Conservation (phyloP, 2,329 filamentous ascomycete genomes). For the Xenoacremonium recifei region DNA sequence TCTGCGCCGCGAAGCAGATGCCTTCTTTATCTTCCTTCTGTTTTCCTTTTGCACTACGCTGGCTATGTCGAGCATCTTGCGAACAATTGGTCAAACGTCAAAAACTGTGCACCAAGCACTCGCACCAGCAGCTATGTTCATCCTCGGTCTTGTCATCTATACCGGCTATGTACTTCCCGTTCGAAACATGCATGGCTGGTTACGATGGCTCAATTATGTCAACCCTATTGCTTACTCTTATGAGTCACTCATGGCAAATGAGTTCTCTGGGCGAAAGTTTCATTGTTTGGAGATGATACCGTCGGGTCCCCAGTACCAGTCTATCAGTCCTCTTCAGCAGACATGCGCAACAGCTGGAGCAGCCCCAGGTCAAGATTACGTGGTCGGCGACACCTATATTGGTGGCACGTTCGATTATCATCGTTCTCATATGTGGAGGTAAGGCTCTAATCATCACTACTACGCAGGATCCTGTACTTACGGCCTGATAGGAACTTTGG, state of each 20-base stretch:
- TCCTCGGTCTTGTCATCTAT: constrained; percentile 50
- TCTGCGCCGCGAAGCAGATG: constrained; percentile 52
- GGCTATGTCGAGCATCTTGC: constrained; percentile 19
- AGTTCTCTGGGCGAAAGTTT: constrained; percentile 11
- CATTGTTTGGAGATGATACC: constrained; percentile 8
- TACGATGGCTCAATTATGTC: constrained; percentile 61
- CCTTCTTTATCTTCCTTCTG: constrained; percentile 58
- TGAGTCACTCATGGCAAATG: constrained; percentile 12
- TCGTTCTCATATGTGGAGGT: constrained; percentile 54
- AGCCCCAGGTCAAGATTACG: constrained; percentile 2
- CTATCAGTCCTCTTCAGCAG: neutral
- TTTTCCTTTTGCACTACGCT: constrained; percentile 32
- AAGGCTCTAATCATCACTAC: too few relatives aligned
- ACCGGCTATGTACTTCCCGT: constrained; percentile 16
- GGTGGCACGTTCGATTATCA: constrained; percentile 41
- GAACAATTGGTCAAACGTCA: constrained; percentile 18
- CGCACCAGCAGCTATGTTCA: constrained; percentile 52
- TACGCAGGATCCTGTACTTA: too few relatives aligned
- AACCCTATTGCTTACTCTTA: constrained; percentile 58
- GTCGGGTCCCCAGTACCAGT: constrained; percentile 3
- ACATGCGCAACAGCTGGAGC: constrained; percentile 15
- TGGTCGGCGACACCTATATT: constrained; percentile 16
- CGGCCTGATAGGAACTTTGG: constrained; percentile 57
- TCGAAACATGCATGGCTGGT: constrained; percentile 12
- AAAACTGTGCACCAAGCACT: constrained; percentile 20